Base-by-base conservation (phyloP, 805 yeast genomes). In the Kodamaea hsintzibuensis region DNA sequence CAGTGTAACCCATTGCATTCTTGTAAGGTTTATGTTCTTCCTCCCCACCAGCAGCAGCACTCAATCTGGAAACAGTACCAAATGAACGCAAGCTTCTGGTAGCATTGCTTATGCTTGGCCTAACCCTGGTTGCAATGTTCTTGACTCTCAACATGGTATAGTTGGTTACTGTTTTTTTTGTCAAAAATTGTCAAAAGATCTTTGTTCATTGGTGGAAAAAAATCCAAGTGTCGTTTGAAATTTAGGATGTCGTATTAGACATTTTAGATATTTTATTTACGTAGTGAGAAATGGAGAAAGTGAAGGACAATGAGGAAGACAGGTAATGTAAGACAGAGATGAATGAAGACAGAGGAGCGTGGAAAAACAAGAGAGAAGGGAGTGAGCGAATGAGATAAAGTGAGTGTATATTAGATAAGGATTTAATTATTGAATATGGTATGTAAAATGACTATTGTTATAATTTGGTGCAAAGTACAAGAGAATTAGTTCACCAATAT, bases 1-100 rank as follows among this genome's bases (percentile, higher is more conserved):
- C 74, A 19, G 66, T 70, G 51, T 57, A 62, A 48, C 79, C 79
- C 62, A 76, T 53, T 46, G 80, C 75, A 56, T 64, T 72, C 38
- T 64, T 60, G 61, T 64, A 72, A 3, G 74, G 70, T 59, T 70
- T 70, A 44, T 65, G 65, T 33, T 65, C 71, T 42, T 63, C 62
- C 46, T 63, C 62, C 46, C 64, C 63, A 10, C 58, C 59, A 14
- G 66, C 62, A 18, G 63, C 61, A 13, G 69, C 70, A 25, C 57
- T 53, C 52, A 60, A 54, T 47, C 60, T 60, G 14, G 62, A 54
- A 44, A 59, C 55, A 46, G 62, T 59, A 51, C 64, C 55, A 57
- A 62, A 60, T 16, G 56, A 51, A 40, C 54, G 54, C 38, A 42
- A 17, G 38, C 57, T 59, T 42, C 44, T 27, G 25, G 52, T 39